phyloP scores from a whole-genome alignment of 2,329 filamentous ascomycete species.

The Clonostachys sp. region DNA sequence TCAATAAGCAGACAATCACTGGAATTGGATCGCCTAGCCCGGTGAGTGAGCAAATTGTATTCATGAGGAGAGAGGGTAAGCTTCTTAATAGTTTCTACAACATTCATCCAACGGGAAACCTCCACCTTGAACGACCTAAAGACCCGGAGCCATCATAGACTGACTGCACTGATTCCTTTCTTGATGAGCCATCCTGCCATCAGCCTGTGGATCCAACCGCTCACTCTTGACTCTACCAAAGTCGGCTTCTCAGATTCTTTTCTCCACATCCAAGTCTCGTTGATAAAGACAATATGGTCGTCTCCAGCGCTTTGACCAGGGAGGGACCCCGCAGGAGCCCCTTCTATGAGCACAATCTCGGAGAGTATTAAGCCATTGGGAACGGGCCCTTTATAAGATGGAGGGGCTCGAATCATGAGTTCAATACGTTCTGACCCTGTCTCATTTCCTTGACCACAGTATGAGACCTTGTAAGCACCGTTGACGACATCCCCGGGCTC shows the following conservation, averaged over 20 bases:
- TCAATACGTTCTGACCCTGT: constrained; percentile 16
- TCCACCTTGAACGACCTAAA: too few species aligned
- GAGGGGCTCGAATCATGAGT: constrained; percentile 16
- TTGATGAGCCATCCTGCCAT: constrained; percentile 18
- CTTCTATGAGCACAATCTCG: constrained; percentile 7
- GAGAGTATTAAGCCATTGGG: constrained; percentile 16
- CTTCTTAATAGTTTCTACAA: too few species aligned
- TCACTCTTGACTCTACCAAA: constrained; percentile 18
- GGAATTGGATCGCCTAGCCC: too few species aligned
- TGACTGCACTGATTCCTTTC: constrained; percentile 11
- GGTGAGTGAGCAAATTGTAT: too few species aligned
- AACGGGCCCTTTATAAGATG: constrained; percentile 11
- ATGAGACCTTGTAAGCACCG: constrained; percentile 20
- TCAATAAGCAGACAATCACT: too few species aligned
- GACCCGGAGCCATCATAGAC: background rate
- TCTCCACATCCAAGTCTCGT: constrained; percentile 34
- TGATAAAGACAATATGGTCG: constrained; percentile 18
- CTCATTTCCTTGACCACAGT: constrained; percentile 7
- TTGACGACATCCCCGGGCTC: constrained; percentile 18
- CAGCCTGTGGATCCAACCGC: constrained; percentile 21
- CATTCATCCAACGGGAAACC: too few species aligned
- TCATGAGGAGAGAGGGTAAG: too few species aligned
- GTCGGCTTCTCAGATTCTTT: constrained; percentile 14
- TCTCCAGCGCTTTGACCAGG: too few species aligned
- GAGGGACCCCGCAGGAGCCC: background rate